A percentile compares a stretch with the other conserved stretches of the same genome.
These are phyloP conservation scores for Phlebiopsis flavidoalba DNA, from an alignment of 768 basidiomycete genomes.

Conservation along the genomic window DNA sequence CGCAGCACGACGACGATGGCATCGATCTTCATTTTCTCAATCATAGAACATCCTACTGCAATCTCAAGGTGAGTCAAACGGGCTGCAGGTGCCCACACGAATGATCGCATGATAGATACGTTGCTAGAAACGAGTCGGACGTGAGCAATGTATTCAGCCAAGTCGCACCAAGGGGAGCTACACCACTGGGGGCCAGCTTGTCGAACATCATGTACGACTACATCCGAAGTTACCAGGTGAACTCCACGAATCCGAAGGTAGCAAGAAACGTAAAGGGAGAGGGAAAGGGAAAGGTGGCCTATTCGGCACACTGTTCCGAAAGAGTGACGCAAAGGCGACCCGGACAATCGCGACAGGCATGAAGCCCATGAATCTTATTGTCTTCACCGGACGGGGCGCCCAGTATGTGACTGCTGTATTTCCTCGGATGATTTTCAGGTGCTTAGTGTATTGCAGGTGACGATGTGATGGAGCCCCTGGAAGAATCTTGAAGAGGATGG, in stretches of 20 bases:
- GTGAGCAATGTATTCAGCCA: not conserved
- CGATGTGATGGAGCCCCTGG: slow-evolving; percentile 45
- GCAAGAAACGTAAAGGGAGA: not conserved
- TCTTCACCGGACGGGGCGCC: slow-evolving; percentile 64
- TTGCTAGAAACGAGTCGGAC: not conserved
- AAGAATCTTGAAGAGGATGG: slow-evolving; percentile 45
- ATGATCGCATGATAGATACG: not conserved
- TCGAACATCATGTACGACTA: not conserved
- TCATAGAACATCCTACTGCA: slow-evolving; percentile 8
- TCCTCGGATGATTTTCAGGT: not conserved
- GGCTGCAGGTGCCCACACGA: not conserved
- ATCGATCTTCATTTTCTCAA: slow-evolving; percentile 64
- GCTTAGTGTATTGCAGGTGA: slow-evolving; percentile 34
- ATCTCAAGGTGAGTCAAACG: not conserved
- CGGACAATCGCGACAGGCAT: not conserved
- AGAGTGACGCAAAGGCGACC: not conserved
- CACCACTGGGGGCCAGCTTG: not conserved
- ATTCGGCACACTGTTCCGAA: slow-evolving; percentile 6
- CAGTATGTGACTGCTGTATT: slow-evolving; percentile 31
- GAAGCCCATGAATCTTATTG: slow-evolving; percentile 48
- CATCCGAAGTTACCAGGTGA: not conserved
- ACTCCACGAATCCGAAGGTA: not conserved
- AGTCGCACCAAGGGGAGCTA: not conserved
- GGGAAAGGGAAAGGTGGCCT: slow-evolving; percentile 18
- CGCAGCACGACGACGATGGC: slow-evolving; percentile 50